Conservation (phyloP, 140 eudicot genomes). For the Stevia rebaudiana region DNA sequence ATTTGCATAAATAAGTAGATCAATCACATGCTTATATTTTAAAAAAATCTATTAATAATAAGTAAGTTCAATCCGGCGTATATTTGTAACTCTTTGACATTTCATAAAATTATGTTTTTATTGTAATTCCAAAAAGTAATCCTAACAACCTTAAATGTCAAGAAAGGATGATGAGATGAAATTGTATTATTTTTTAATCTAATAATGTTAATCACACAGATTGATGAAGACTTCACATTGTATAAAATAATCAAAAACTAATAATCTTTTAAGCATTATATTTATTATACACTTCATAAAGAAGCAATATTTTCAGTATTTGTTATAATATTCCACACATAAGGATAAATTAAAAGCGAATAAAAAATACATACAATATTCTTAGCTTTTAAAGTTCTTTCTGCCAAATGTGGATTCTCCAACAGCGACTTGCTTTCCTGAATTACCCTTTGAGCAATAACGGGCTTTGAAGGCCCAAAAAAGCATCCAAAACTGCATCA, state of each 20-base stretch:
- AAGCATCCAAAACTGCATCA: constrained; percentile 84
- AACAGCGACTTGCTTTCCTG: constrained; percentile 89
- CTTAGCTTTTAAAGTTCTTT: constrained; percentile 40
- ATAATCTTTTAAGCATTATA: not conserved
- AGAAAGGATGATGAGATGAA: not conserved
- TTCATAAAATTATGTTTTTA: too few species aligned
- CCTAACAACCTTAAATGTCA: not conserved
- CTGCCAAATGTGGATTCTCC: constrained; percentile 79
- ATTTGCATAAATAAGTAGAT: not conserved
- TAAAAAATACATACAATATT: constrained; percentile 42
- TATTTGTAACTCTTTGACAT: too few species aligned
- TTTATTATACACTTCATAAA: constrained; percentile 1
- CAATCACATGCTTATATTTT: not conserved
- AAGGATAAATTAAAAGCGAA: constrained; percentile 1
- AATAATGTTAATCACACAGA: not conserved
- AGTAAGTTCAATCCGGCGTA: too few species aligned
- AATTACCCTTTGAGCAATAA: constrained; percentile 93
- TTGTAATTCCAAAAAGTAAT: not conserved
- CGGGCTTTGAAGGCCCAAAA: constrained; percentile 96
- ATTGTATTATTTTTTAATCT: not conserved
- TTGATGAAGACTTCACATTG: not conserved
- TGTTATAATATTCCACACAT: constrained; percentile 1
- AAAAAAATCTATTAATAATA: not conserved
- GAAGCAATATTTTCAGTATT: not conserved
- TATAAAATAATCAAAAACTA: constrained; percentile 1